phyloP scores from a whole-genome alignment of 768 basidiomycete genomes.

The Kwoniella botswanensis region DNA sequence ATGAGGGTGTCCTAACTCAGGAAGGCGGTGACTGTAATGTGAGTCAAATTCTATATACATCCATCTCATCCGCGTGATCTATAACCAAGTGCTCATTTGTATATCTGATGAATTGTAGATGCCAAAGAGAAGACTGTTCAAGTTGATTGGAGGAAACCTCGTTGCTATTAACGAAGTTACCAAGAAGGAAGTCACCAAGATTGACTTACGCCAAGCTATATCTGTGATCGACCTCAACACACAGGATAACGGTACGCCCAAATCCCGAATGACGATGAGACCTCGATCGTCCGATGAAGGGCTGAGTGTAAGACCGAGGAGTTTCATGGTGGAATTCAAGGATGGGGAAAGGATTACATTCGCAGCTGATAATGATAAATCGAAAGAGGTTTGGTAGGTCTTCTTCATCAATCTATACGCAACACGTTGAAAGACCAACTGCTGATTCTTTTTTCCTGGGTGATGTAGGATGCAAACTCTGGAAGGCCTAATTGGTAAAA shows the following conservation, averaged over 20 bases:
- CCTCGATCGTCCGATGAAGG: slow-evolving; percentile 40
- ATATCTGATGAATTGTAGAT: slow-evolving; percentile 59
- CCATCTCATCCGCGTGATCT: not conserved
- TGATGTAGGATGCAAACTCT: slow-evolving; percentile 78
- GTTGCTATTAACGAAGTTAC: slow-evolving; percentile 93
- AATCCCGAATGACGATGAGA: slow-evolving; percentile 28
- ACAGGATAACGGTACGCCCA: slow-evolving; percentile 25
- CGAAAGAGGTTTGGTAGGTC: slow-evolving; percentile 79
- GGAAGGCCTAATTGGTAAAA: slow-evolving; percentile 79
- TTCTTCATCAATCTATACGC: not conserved
- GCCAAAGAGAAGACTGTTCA: slow-evolving; percentile 75
- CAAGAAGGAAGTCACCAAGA: slow-evolving; percentile 85
- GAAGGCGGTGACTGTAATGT: slow-evolving; percentile 90
- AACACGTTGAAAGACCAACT: not conserved
- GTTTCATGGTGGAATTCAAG: slow-evolving; percentile 75
- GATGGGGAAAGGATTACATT: slow-evolving; percentile 78
- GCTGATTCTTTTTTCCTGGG: slow-evolving; percentile 13
- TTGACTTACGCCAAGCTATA: slow-evolving; percentile 82
- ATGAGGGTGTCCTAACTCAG: slow-evolving; percentile 90
- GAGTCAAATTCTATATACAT: slow-evolving; percentile 54
- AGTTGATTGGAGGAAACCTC: slow-evolving; percentile 60
- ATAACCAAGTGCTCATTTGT: not conserved
- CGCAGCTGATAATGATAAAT: slow-evolving; percentile 87
- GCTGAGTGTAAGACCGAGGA: slow-evolving; percentile 61
- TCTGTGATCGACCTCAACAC: slow-evolving; percentile 74